Evolutionary conservation across 2,329 filamentous ascomycete genomes (phyloP), one percentile per base, ranked within the genome.

Genomic region (Penicillium griseofulvum): DNA sequence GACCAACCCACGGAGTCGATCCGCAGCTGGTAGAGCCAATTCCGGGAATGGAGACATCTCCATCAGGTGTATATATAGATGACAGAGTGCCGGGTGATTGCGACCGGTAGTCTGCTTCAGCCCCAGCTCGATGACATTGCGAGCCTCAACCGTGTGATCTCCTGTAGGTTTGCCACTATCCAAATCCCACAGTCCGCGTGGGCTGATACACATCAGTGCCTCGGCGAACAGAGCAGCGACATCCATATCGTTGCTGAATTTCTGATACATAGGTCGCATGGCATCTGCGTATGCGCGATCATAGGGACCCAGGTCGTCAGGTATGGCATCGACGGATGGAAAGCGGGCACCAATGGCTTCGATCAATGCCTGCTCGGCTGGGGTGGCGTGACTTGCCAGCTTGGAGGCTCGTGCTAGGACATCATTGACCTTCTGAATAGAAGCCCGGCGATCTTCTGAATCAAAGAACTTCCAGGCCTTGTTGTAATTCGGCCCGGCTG

Each of bases 41-140:
- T 89, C 87, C 0, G 87, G 87, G 0, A 74, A 79, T 0, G 77
- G 73, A 0, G 87, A 89, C 87, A 90, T 90, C 66, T 91, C 88
- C 79, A 89, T 86, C 10, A 89, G 79, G 61, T 90, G 87, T 31
- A 90, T 87, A 70, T 91, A 90, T 36, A 91, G 73, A 68, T 91
- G 88, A 2, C 90, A 76, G 0, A 91, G 71, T 0, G 87, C 88
- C 0, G 88, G 85, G 65, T 93, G 89, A 5, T 74, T 59, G 9
- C 76, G 67, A 1, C 77, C 81, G 5, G 73, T 75, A 1, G 77
- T 66, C 2, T 77, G 74, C 3, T 68, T 65, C 28, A 91, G 71
- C 0, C 82, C 83, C 1, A 67, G 70, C 24, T 89, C 86, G 3
- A 89, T 74, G 1, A 86, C 74, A 0, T 58, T 57, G 59, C 84